Percentiles rank a stretch among this genome's conserved stretches.
These are phyloP conservation scores for Adansonia madagascariensis DNA, from an alignment of 441 rosid species.

Conservation along the genomic window DNA sequence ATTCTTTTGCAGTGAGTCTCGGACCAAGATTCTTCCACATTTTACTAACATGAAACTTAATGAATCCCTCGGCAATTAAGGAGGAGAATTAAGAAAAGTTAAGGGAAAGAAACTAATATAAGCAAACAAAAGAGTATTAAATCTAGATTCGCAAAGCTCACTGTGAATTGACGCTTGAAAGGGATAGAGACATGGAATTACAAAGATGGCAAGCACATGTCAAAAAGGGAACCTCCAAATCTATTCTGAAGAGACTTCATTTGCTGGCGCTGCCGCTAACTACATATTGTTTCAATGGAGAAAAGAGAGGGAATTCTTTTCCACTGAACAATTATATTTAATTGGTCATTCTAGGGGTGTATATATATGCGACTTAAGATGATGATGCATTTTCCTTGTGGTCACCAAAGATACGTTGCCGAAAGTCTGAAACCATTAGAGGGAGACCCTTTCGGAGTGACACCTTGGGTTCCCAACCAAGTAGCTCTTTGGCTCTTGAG, in stretches of 20 bases:
- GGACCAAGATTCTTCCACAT: background rate
- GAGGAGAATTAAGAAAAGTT: background rate
- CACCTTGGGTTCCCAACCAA: slow-evolving; percentile 90
- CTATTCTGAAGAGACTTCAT: slow-evolving; percentile 19
- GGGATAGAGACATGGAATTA: slow-evolving; percentile 11
- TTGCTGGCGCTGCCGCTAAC: slow-evolving; percentile 1
- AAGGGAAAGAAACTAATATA: background rate
- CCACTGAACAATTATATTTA: slow-evolving; percentile 29
- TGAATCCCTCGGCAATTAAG: background rate
- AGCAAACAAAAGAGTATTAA: slow-evolving; percentile 15
- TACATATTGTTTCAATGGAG: slow-evolving; percentile 30
- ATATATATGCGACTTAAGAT: slow-evolving; percentile 33
- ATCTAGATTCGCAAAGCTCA: slow-evolving; percentile 20
- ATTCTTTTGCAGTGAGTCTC: background rate
- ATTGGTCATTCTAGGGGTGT: slow-evolving; percentile 7
- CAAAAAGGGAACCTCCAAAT: slow-evolving; percentile 21
- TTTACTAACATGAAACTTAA: background rate
- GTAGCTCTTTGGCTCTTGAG: slow-evolving; percentile 74
- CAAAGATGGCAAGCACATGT: slow-evolving; percentile 14
- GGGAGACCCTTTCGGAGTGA: slow-evolving; percentile 84
- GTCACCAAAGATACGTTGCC: slow-evolving; percentile 84
- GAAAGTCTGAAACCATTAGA: slow-evolving; percentile 81
- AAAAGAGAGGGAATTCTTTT: slow-evolving; percentile 13
- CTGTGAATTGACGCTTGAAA: slow-evolving; percentile 3
- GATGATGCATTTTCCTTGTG: slow-evolving; percentile 55